Percentiles rank a stretch among this genome's conserved stretches.
Conservation (phyloP, 2,329 filamentous ascomycete genomes). For the Sporothrix brasiliensis region DNA sequence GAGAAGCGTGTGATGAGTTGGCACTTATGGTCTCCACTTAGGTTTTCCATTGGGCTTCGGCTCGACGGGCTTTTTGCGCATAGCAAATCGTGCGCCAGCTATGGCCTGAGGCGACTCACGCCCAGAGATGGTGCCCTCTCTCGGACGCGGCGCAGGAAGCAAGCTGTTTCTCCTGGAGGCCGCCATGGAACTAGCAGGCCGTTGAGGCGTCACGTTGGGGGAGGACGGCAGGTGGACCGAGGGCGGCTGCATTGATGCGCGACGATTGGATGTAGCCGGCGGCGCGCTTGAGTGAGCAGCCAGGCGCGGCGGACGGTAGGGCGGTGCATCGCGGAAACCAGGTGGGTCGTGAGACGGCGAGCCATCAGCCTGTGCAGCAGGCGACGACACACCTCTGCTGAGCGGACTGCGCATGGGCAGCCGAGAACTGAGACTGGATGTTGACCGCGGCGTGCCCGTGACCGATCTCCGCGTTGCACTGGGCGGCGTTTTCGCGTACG, state of each 20-base stretch:
- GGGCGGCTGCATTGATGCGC: constrained; percentile 58
- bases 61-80: constrained; percentile 46
- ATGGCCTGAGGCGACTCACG: constrained; percentile 54
- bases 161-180: constrained; percentile 56
- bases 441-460: constrained; percentile 44
- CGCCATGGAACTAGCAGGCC: constrained; percentile 62
- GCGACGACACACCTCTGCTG: constrained; percentile 51
- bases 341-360: constrained; percentile 49
- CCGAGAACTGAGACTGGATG: constrained; percentile 44
- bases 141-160: constrained; percentile 50
- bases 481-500: constrained; percentile 54
- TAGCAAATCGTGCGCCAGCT: constrained; percentile 51
- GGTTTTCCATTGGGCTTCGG: constrained; percentile 50
- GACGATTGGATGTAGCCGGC: constrained; percentile 46
- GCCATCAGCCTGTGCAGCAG: constrained; percentile 50
- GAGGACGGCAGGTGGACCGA: constrained; percentile 39
- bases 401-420: constrained; percentile 57
- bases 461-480: constrained; percentile 50
- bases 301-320: constrained; percentile 53
- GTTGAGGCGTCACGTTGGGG: constrained; percentile 40
- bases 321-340: constrained; percentile 55
- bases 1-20: background rate
- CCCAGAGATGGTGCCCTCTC: constrained; percentile 45
- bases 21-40: constrained; percentile 51
- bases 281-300: constrained; percentile 51